Percentiles rank a stretch among this genome's conserved stretches.
phyloP scores from a whole-genome alignment of 2,329 filamentous ascomycete species.

The Verticillium longisporum region DNA sequence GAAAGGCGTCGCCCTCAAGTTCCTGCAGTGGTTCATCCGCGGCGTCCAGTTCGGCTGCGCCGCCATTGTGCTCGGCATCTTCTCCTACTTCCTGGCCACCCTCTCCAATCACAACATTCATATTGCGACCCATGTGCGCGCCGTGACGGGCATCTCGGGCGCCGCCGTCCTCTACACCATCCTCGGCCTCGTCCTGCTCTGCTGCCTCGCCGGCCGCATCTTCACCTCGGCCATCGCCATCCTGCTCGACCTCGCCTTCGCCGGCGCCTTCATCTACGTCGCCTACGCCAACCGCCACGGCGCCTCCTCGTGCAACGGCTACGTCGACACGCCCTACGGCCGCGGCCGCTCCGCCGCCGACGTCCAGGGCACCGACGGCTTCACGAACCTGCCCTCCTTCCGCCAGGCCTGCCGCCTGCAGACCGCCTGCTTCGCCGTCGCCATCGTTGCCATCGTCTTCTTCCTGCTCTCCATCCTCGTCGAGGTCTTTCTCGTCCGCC shows the following conservation, averaged over 20 bases:
- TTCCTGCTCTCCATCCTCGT: conserved; percentile 67
- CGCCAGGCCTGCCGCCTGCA: conserved; percentile 62
- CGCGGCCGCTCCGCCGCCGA: conserved; percentile 45
- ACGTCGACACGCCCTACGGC: conserved; percentile 63
- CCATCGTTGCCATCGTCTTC: conserved; percentile 76
- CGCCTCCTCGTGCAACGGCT: conserved; percentile 52
- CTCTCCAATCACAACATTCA: conserved; percentile 56
- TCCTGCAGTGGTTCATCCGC: conserved; percentile 64
- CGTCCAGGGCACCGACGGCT: conserved; percentile 38
- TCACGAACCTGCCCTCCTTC: conserved; percentile 40
- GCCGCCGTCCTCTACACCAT: conserved; percentile 68
- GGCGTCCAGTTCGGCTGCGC: conserved; percentile 66
- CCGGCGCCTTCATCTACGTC: conserved; percentile 73
- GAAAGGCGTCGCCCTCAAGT: conserved; percentile 58
- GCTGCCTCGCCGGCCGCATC: conserved; percentile 68
- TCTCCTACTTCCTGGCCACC: conserved; percentile 77
- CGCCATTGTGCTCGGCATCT: conserved; percentile 68
- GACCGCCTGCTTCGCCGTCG: conserved; percentile 68
- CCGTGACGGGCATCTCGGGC: conserved; percentile 74
- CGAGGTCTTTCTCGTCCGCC: conserved; percentile 60
- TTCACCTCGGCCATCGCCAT: conserved; percentile 69
- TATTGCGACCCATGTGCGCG: conserved; percentile 61
- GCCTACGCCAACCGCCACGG: conserved; percentile 68
- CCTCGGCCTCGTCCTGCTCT: conserved; percentile 66
- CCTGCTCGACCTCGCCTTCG: conserved; percentile 69